Conservation (phyloP, 305 asterid genomes). For the Fraxinus sp. region DNA sequence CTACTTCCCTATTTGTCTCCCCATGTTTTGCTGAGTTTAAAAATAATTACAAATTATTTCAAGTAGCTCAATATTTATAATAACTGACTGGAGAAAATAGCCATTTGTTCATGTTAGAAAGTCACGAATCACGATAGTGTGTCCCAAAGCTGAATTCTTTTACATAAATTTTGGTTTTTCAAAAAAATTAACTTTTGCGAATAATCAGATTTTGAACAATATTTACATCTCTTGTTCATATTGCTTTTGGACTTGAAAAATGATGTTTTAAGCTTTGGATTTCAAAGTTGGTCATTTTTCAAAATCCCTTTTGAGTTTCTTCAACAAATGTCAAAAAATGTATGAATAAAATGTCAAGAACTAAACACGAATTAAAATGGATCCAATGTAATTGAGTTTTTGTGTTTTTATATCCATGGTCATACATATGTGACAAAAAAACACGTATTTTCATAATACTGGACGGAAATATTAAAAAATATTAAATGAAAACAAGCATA, state of each 20-base stretch:
- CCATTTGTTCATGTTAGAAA: background rate
- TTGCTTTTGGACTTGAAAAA: background rate
- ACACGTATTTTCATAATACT: background rate
- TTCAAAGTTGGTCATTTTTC: background rate
- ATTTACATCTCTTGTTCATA: background rate
- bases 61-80: background rate
- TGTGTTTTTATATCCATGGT: background rate
- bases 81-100: background rate
- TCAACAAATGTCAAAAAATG: background rate
- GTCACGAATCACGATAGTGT: background rate
- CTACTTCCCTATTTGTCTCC: slow-evolving; percentile 30
- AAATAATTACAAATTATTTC: background rate
- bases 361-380: background rate
- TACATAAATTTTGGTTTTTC: too few species aligned
- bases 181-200: background rate
- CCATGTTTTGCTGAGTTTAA: background rate
- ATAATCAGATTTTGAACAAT: background rate
- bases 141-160: background rate
- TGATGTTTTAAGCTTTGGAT: background rate
- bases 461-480: background rate
- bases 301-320: background rate
- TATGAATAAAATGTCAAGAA: background rate
- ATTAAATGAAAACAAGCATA: background rate
- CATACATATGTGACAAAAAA: background rate
- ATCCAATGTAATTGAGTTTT: background rate